Conservation (phyloP, 1,284 basidiomycete species). For the Ganoderma boninense region DNA sequence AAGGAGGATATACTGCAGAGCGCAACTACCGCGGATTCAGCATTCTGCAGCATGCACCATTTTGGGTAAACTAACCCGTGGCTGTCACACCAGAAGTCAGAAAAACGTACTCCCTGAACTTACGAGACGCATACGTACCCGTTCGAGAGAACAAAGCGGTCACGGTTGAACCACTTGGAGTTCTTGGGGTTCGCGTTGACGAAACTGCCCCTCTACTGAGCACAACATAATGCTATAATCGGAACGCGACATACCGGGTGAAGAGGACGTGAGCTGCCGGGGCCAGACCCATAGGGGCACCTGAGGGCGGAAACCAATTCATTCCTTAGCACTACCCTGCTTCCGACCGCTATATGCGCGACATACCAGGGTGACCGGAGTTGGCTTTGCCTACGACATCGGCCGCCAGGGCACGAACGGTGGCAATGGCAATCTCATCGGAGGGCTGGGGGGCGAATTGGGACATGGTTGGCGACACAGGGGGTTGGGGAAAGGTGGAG, state of each 20-base stretch:
- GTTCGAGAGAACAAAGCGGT: constrained; percentile 89
- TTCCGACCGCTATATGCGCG: constrained; percentile 1
- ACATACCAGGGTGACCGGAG: constrained; percentile 88
- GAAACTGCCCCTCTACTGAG: constrained; percentile 58
- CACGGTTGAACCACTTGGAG: constrained; percentile 93
- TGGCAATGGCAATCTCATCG: constrained; percentile 71
- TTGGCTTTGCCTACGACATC: constrained; percentile 85
- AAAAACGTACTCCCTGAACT: neutral
- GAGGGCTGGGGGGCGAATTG: constrained; percentile 49
- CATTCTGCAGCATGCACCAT: neutral
- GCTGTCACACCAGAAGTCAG: constrained; percentile 45
- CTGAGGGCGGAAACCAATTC: constrained; percentile 40
- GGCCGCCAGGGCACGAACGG: constrained; percentile 76
- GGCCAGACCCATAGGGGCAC: constrained; percentile 94
- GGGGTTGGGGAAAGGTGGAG: constrained; percentile 24
- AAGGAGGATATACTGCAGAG: constrained; percentile 84
- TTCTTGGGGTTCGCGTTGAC: constrained; percentile 88
- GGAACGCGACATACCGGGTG: constrained; percentile 60
- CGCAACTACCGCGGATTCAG: constrained; percentile 63
- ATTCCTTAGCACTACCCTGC: constrained; percentile 8
- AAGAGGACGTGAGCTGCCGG: constrained; percentile 90
- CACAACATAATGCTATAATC: neutral
- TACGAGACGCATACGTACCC: constrained; percentile 55
- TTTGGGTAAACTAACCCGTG: constrained; percentile 65
- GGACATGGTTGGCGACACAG: constrained; percentile 50